Conservation (phyloP, 768 basidiomycete species). For the Boletus tylopilopsis region DNA sequence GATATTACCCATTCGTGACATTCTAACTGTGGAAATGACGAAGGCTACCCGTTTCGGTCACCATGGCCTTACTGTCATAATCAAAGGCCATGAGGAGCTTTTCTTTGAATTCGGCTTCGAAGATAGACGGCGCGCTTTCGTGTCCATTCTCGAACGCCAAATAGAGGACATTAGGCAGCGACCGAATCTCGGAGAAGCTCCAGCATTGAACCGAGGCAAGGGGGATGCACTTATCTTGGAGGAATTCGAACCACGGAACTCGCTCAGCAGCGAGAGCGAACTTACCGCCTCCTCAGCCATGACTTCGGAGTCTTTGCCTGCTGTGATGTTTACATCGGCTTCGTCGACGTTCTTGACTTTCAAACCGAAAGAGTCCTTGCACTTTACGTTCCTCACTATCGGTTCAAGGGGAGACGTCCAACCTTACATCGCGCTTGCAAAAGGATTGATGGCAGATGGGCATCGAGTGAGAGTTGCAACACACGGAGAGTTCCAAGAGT, state of each 20-base stretch:
- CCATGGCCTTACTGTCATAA: conserved; percentile 82
- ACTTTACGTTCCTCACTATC: conserved; percentile 93
- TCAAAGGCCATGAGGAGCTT: conserved; percentile 95
- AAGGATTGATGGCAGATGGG: conserved; percentile 86
- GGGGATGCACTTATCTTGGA: conserved; percentile 79
- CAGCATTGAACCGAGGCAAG: conserved; percentile 47
- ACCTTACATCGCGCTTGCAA: conserved; percentile 94
- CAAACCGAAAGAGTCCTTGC: conserved; percentile 80
- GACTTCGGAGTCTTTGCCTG: conserved; percentile 69
- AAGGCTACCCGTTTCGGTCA: conserved; percentile 89
- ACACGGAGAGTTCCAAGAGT: conserved; percentile 90
- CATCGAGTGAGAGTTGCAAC: conserved; percentile 90
- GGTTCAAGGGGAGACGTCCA: conserved; percentile 97
- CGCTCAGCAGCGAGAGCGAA: conserved; percentile 35
- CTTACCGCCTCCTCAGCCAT: conserved; percentile 48
- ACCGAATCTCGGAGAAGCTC: conserved; percentile 41
- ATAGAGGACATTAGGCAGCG: conserved; percentile 67
- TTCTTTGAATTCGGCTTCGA: conserved; percentile 92
- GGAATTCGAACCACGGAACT: conserved; percentile 64
- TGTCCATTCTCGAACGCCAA: conserved; percentile 70
- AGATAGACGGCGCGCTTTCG: conserved; percentile 77
- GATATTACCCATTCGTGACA: conserved; percentile 89
- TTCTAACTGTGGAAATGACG: conserved; percentile 78
- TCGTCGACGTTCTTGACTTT: conserved; percentile 96
- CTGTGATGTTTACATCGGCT: conserved; percentile 96